Base-by-base conservation (phyloP, 371 early-diverging fungal species). In the Mucor velutinosus region DNA sequence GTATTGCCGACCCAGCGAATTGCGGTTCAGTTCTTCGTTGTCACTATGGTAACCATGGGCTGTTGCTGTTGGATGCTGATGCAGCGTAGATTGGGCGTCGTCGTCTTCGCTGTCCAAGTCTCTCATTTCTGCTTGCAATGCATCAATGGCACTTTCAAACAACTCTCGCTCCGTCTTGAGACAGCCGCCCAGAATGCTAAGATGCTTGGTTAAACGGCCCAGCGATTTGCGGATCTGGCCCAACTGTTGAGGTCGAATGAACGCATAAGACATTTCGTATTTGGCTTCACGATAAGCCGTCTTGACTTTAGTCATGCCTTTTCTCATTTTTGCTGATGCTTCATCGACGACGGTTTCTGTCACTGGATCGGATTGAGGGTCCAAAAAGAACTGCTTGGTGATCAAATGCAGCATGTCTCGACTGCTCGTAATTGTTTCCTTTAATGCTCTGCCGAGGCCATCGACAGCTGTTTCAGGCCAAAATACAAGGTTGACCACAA, bases 391-490 rank as follows among this genome's bases (percentile, higher is more conserved):
- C 55, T 80, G 82, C 4, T 78, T 75, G 3, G 80, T 79, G 27
- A 81, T 76, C 63, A 77, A 65, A 45, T 82, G 73, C 19, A 84
- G 69, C 80, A 84, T 80, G 12, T 76, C 74, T 58, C 72, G 71
- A 41, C 82, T 84, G 12, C 76, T 72, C 1, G 60, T 70, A 15
- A 82, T 66, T 0, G 84, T 77, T 35, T 84, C 84, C 19, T 77
- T 65, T 1, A 82, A 58, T 30, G 80, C 79, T 21, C 82, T 71
- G 1, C 84, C 84, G 74, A 84, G 60, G 10, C 84, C 84, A 59
- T 84, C 82, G 0, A 81, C 77, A 11, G 84, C 84, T 7, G 84
- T 77, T 62, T 84, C 84, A 25, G 80, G 82, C 84, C 84, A 84
- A n/a, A 76, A 58, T 10, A 76, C 29, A 1, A 84, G 53, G 58